Conservation (phyloP, 805 yeast species). For the Candida broadrunensis region DNA sequence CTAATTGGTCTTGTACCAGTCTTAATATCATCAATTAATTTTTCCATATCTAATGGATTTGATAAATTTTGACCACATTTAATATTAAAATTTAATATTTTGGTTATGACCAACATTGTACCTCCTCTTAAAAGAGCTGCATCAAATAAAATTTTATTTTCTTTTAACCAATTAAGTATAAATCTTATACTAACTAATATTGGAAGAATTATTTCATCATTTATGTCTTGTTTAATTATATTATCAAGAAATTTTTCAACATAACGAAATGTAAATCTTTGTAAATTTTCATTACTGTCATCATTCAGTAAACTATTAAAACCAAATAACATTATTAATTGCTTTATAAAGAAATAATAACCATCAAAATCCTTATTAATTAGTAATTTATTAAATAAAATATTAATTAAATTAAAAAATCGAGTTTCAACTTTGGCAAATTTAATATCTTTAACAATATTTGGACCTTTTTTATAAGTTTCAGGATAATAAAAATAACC, state of each 20-base stretch:
- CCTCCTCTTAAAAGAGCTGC: background rate
- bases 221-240: constrained; percentile 1
- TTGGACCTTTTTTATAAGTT: constrained; percentile 17
- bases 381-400: constrained; percentile 9
- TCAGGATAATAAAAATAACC: constrained; percentile 44
- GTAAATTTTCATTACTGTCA: constrained; percentile 1
- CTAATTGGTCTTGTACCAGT: constrained; percentile 40
- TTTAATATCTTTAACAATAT: constrained; percentile 17
- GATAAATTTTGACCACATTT: background rate
- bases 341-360: constrained; percentile 15
- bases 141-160: constrained; percentile 26
- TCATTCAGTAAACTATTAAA: constrained; percentile 12
- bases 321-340: constrained; percentile 21
- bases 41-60: background rate
- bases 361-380: constrained; percentile 7
- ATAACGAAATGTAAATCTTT: constrained; percentile 16
- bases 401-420: constrained; percentile 17
- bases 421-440: constrained; percentile 20
- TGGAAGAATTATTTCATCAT: constrained; percentile 3
- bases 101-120: background rate
- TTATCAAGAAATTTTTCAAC: constrained; percentile 16
- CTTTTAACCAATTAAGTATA: constrained; percentile 55
- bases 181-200: constrained; percentile 38
- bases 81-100: background rate
- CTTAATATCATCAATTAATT: constrained; percentile 4